These are phyloP conservation scores for Aspergillus piperis DNA, from an alignment of 2,329 filamentous ascomycete species.

Conservation along the genomic window DNA sequence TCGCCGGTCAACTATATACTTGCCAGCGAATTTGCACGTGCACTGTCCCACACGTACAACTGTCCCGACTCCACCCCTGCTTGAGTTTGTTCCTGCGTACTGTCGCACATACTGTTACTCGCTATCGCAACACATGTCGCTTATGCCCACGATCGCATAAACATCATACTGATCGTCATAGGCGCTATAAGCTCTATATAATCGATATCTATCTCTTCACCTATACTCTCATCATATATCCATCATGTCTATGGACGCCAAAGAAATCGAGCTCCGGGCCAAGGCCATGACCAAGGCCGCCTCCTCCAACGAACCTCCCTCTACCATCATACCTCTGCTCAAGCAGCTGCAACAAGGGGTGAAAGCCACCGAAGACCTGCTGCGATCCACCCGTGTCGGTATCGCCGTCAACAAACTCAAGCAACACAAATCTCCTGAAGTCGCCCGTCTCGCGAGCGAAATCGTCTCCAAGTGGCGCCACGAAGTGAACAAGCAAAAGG, in stretches of 20 bases:
- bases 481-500: slow-evolving; percentile 53
- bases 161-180: not conserved
- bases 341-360: slow-evolving; percentile 78
- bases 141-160: not conserved
- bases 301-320: slow-evolving; percentile 69
- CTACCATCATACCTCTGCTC: slow-evolving; percentile 72
- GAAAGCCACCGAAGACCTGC: slow-evolving; percentile 81
- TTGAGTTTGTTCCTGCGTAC: not conserved
- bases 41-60: slow-evolving; percentile 4
- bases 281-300: slow-evolving; percentile 80
- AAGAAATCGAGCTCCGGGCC: slow-evolving; percentile 75
- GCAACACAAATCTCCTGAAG: slow-evolving; percentile 70
- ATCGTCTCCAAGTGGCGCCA: slow-evolving; percentile 71
- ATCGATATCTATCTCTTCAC: not conserved
- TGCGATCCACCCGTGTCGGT: slow-evolving; percentile 89
- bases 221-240: not conserved
- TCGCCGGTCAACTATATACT: not conserved
- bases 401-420: slow-evolving; percentile 86
- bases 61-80: not conserved
- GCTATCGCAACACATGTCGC: not conserved
- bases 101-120: not conserved
- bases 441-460: slow-evolving; percentile 74
- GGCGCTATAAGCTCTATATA: slow-evolving; percentile 4
- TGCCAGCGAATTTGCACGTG: slow-evolving; percentile 12
- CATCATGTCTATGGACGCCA: slow-evolving; percentile 66